phyloP scores from a whole-genome alignment of 1,284 basidiomycete species.

The Cryptococcus sp. region DNA sequence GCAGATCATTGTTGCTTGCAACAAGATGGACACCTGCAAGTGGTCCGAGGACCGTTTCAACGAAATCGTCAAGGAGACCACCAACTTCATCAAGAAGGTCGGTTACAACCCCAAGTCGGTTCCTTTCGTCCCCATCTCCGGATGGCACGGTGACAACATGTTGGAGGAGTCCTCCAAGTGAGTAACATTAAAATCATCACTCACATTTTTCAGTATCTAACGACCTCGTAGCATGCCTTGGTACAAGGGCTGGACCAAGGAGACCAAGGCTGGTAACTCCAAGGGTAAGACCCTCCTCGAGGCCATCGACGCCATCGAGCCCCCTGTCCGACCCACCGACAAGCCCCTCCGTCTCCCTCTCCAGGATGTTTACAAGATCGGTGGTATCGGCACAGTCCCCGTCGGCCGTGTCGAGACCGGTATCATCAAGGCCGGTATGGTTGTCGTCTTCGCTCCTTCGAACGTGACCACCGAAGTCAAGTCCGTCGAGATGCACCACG shows the following conservation, averaged over 20 bases:
- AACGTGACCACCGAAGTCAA: slow-evolving; percentile 99
- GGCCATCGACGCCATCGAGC: slow-evolving; percentile 99
- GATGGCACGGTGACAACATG: slow-evolving; percentile 99
- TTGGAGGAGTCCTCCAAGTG: slow-evolving; percentile 93
- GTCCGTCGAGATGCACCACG: slow-evolving; percentile 99
- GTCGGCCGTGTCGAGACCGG: slow-evolving; percentile 99
- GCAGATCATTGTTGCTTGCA: slow-evolving; percentile 99
- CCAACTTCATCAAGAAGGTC: slow-evolving; percentile 99
- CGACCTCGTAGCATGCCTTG: slow-evolving; percentile 78
- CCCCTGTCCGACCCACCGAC: slow-evolving; percentile 93
- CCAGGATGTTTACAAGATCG: slow-evolving; percentile 99
- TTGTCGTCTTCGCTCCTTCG: slow-evolving; percentile 93
- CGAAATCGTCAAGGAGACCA: slow-evolving; percentile 99
- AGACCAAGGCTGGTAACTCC: slow-evolving; percentile 86
- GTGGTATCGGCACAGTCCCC: slow-evolving; percentile 99
- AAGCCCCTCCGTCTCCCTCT: slow-evolving; percentile 99
- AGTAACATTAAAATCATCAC: slow-evolving; percentile 32
- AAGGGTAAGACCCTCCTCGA: slow-evolving; percentile 99
- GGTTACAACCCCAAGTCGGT: slow-evolving; percentile 99
- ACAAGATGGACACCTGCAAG: slow-evolving; percentile 70
- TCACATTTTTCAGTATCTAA: slow-evolving; percentile 8
- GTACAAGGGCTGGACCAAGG: slow-evolving; percentile 99
- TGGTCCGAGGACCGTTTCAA: slow-evolving; percentile 99
- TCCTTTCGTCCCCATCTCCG: slow-evolving; percentile 99
- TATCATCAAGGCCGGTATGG: slow-evolving; percentile 99